A percentile compares a stretch with the other conserved stretches of the same genome.
Evolutionary conservation across 192 early-diverging fungal genomes (phyloP).

Genomic region (Phycomyces blakesleeanus): DNA sequence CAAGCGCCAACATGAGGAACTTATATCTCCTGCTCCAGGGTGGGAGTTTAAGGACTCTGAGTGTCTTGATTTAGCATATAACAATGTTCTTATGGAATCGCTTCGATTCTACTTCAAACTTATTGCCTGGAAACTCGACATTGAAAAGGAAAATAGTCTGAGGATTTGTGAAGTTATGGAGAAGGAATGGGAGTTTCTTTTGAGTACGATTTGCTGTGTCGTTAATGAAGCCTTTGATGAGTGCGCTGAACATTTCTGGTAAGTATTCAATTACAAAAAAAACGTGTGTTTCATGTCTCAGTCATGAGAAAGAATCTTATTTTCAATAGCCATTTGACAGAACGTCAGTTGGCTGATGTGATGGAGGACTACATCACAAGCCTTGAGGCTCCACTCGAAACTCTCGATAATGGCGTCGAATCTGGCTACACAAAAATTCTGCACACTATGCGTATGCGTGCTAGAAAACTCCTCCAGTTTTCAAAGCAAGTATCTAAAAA

Average conservation of each 20-base stretch:
- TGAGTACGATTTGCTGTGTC: slow-evolving; percentile 55
- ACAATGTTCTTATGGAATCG: slow-evolving; percentile 64
- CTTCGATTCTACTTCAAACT: slow-evolving; percentile 77
- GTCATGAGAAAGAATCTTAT: not conserved
- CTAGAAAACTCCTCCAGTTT: slow-evolving; percentile 60
- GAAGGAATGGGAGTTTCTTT: slow-evolving; percentile 79
- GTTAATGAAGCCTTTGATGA: slow-evolving; percentile 74
- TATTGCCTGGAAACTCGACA: slow-evolving; percentile 66
- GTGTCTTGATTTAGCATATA: slow-evolving; percentile 48
- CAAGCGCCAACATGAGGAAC: slow-evolving; percentile 63
- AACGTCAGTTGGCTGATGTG: slow-evolving; percentile 43
- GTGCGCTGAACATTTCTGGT: slow-evolving; percentile 74
- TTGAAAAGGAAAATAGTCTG: slow-evolving; percentile 50
- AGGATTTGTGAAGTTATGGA: slow-evolving; percentile 80
- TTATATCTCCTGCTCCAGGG: slow-evolving; percentile 54
- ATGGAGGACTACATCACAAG: slow-evolving; percentile 45
- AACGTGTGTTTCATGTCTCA: not conserved
- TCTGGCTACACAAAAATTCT: slow-evolving; percentile 58
- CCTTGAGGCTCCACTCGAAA: slow-evolving; percentile 35
- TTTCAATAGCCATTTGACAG: slow-evolving; percentile 43
- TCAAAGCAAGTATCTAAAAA: slow-evolving; percentile 40
- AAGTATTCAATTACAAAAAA: slow-evolving; percentile 37
- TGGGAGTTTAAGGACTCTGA: slow-evolving; percentile 69
- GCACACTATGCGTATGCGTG: slow-evolving; percentile 60
- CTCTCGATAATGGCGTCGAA: slow-evolving; percentile 38